These are phyloP conservation scores for Paecilomyces sp. DNA, from an alignment of 2,329 filamentous ascomycete species.

Conservation along the genomic window DNA sequence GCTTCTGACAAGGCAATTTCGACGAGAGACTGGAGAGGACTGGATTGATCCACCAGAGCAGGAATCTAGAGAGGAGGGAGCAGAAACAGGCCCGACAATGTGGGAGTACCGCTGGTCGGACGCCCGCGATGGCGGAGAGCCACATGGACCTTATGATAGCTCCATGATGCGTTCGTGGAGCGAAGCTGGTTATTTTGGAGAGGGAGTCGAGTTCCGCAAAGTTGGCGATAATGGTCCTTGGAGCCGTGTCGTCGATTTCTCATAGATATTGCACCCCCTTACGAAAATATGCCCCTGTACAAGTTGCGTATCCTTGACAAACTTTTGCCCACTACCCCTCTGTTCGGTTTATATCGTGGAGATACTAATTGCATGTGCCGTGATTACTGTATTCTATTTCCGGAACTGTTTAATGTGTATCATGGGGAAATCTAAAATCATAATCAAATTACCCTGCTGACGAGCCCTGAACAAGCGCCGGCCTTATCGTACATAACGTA, in stretches of 20 bases:
- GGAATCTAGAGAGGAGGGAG: constrained; percentile 17
- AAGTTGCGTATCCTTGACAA: neutral
- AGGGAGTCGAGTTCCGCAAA: constrained; percentile 69
- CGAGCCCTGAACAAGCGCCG: constrained; percentile 25
- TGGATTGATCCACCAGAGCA: constrained; percentile 57
- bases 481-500: constrained; percentile 31
- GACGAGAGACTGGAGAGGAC: constrained; percentile 75
- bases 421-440: neutral
- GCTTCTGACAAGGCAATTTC: constrained; percentile 72
- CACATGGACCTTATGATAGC: constrained; percentile 82
- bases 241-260: constrained; percentile 46
- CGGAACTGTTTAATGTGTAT: neutral
- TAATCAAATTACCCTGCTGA: constrained; percentile 13
- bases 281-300: neutral
- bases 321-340: neutral
- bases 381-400: neutral
- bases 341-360: neutral
- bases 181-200: constrained; percentile 84
- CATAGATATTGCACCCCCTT: constrained; percentile 26
- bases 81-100: constrained; percentile 37
- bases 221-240: constrained; percentile 51
- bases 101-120: constrained; percentile 96
- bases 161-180: constrained; percentile 86
- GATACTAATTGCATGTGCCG: neutral
- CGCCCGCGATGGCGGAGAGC: constrained; percentile 67